Evolutionary conservation across 257 asterid genomes (phyloP).

Genomic region (Gentiana macrophylla): DNA sequence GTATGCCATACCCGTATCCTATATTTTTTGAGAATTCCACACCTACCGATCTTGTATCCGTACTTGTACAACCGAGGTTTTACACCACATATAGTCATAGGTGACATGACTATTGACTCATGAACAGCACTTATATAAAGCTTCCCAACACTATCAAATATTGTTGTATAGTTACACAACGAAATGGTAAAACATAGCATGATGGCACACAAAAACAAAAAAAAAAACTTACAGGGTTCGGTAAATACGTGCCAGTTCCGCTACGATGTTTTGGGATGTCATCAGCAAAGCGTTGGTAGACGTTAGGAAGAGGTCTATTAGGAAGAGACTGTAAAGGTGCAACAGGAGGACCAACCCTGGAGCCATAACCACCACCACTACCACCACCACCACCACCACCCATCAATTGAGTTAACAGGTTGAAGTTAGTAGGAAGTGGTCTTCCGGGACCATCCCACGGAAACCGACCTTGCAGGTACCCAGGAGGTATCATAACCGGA

Average conservation of each 20-base stretch:
- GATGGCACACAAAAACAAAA: too few species aligned
- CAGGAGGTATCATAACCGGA: slow-evolving; percentile 79
- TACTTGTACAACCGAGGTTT: too few species aligned
- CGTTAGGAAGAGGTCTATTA: slow-evolving; percentile 51
- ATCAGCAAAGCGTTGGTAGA: slow-evolving; percentile 57
- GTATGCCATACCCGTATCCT: too few species aligned
- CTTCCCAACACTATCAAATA: too few species aligned
- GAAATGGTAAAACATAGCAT: too few species aligned
- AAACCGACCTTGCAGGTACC: slow-evolving; percentile 57
- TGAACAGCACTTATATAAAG: too few species aligned
- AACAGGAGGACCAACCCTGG: slow-evolving; percentile 59
- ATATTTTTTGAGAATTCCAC: too few species aligned
- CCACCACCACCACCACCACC: slow-evolving; percentile 29
- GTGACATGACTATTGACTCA: too few species aligned
- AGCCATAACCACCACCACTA: slow-evolving; percentile 1
- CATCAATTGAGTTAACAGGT: slow-evolving; percentile 55
- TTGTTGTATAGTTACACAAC: too few species aligned
- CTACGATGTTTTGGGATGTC: slow-evolving; percentile 78
- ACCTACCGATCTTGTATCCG: too few species aligned
- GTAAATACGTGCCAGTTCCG: slow-evolving; percentile 97
- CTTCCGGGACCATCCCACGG: slow-evolving; percentile 83
- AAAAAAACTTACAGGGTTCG: slow-evolving; percentile 75
- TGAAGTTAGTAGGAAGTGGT: slow-evolving; percentile 51
- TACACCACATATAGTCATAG: too few species aligned
- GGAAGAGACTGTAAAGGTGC: slow-evolving; percentile 64